Conservation (phyloP, 192 early-diverging fungal species). For the Backusella tarrabulga region DNA sequence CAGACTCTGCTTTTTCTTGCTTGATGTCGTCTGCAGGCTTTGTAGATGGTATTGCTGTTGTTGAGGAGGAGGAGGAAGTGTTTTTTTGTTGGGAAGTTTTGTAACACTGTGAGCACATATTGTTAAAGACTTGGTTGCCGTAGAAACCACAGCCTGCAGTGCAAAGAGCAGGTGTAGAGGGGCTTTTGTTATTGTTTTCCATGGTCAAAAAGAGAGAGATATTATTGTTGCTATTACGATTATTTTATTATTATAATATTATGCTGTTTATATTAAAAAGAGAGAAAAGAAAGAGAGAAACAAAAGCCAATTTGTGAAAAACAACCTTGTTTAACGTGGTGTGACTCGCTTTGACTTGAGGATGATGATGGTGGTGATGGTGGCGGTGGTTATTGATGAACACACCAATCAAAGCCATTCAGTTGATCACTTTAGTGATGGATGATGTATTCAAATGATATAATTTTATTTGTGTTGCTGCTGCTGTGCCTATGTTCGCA, state of each 20-base stretch:
- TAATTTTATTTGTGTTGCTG: not conserved
- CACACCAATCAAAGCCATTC: too few relatives aligned
- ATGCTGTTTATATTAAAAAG: not conserved
- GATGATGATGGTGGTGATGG: too few relatives aligned
- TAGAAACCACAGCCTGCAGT: slow-evolving; percentile 71
- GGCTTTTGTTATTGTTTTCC: slow-evolving; percentile 6
- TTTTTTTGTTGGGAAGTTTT: slow-evolving; percentile 42
- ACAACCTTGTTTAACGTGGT: not conserved
- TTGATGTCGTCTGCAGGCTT: not conserved
- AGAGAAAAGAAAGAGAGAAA: not conserved
- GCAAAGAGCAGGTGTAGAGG: slow-evolving; percentile 50
- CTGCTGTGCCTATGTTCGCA: not conserved
- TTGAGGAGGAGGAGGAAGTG: not conserved
- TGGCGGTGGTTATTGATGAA: too few relatives aligned
- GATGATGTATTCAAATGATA: not conserved
- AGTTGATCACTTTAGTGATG: too few relatives aligned
- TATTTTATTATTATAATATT: not conserved
- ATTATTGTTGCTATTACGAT: not conserved
- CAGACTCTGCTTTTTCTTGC: not conserved
- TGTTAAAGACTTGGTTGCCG: slow-evolving; percentile 65
- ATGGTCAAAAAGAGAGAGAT: not conserved
- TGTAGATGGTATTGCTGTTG: not conserved
- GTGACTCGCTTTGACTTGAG: not conserved
- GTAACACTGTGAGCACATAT: slow-evolving; percentile 76
- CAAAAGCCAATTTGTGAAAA: not conserved